Conservation (phyloP, 116 monocot species). For the Zostera marina region DNA sequence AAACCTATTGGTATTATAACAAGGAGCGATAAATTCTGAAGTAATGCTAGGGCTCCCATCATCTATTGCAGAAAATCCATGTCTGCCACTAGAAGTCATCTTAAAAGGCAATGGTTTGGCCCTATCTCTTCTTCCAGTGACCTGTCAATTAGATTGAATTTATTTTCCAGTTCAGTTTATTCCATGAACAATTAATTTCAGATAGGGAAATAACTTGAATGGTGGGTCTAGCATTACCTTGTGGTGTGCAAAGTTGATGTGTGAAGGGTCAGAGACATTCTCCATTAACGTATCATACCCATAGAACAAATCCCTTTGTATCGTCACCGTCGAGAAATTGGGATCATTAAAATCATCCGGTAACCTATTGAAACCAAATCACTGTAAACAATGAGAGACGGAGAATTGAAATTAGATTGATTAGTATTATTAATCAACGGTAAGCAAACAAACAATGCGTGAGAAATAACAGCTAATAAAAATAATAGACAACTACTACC, state of each 20-base stretch:
- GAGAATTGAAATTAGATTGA: too few relatives aligned
- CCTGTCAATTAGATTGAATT: constrained; percentile 23
- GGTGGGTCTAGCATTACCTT: constrained; percentile 33
- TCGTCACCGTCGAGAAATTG: constrained; percentile 70
- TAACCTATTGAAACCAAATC: constrained; percentile 37
- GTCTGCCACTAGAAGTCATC: constrained; percentile 62
- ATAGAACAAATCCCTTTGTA: constrained; percentile 90
- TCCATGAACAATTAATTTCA: too few relatives aligned
- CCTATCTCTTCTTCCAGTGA: constrained; percentile 95
- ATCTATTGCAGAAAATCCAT: constrained; percentile 71
- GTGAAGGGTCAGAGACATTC: constrained; percentile 98
- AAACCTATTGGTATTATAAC: constrained; percentile 74
- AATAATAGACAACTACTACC: too few relatives aligned
- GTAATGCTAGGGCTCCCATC: constrained; percentile 69
- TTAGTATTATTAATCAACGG: too few relatives aligned
- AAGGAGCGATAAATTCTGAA: constrained; percentile 83
- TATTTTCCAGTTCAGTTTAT: too few relatives aligned
- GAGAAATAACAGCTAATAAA: too few relatives aligned
- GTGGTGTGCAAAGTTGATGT: constrained; percentile 97
- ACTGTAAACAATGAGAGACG: not conserved
- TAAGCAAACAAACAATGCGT: too few relatives aligned
- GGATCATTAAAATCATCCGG: constrained; percentile 81
- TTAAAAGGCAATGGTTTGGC: constrained; percentile 93
- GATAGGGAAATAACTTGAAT: too few relatives aligned
- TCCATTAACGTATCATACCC: constrained; percentile 95